Evolutionary conservation across 148 eudicot genomes (phyloP).

Genomic region (Diospyros kaki): DNA sequence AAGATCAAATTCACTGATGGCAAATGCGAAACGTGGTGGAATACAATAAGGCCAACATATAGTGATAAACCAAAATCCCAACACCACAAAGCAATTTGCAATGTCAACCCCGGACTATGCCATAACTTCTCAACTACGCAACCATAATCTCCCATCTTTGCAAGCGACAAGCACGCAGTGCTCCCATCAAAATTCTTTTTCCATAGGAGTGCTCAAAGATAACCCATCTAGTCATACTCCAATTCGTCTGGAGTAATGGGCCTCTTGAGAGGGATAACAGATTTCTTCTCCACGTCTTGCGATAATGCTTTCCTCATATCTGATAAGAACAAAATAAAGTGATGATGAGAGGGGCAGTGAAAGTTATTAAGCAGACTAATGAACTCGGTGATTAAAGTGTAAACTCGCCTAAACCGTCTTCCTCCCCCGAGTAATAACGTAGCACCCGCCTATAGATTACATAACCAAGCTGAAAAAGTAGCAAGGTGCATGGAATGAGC

Average conservation of each 20-base stretch:
- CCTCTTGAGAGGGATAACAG: slow-evolving; percentile 57
- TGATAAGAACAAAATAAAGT: slow-evolving; percentile 16
- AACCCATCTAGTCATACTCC: slow-evolving; percentile 45
- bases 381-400: not conserved
- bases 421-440: slow-evolving; percentile 97
- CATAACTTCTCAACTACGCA: too few relatives aligned
- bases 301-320: slow-evolving; percentile 75
- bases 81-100: too few relatives aligned
- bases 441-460: slow-evolving; percentile 85
- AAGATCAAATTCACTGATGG: too few relatives aligned
- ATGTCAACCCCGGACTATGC: too few relatives aligned
- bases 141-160: not conserved
- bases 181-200: not conserved
- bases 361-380: not conserved
- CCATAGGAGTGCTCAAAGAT: not conserved
- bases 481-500: slow-evolving; percentile 1
- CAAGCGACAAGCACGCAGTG: not conserved
- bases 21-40: too few relatives aligned
- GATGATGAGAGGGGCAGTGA: slow-evolving; percentile 1
- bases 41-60: too few relatives aligned
- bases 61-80: too few relatives aligned
- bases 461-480: slow-evolving; percentile 72
- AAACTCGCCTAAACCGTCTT: slow-evolving; percentile 86
- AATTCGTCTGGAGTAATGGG: slow-evolving; percentile 65
- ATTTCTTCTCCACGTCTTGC: slow-evolving; percentile 62